Evolutionary conservation across 768 basidiomycete species (phyloP).

Genomic region (Floccularia luteovirens): DNA sequence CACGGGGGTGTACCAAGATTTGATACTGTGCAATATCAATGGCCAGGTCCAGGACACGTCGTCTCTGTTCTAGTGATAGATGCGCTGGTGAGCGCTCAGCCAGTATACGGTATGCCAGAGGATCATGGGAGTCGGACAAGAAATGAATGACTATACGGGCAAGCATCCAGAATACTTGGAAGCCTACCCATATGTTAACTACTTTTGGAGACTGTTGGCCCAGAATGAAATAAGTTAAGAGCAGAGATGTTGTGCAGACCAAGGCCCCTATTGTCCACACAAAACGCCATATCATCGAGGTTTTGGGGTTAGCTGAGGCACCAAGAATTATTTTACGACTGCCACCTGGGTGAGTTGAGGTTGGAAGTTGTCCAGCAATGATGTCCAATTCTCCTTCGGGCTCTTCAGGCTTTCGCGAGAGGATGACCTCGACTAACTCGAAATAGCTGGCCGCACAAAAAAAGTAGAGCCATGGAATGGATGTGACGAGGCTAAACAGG

Average conservation of each 20-base stretch:
- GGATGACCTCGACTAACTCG: conserved; percentile 6
- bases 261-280: conserved; percentile 16
- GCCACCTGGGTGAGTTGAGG: conserved; percentile 10
- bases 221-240: conserved; percentile 14
- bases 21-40: conserved; percentile 9
- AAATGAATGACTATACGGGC: conserved; percentile 13
- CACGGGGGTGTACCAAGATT: conserved; percentile 11
- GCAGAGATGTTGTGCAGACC: conserved; percentile 10
- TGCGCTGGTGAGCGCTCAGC: conserved; percentile 4
- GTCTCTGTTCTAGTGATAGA: conserved; percentile 7
- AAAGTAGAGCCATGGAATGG: conserved; percentile 15
- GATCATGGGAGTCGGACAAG: conserved; percentile 8
- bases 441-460: conserved; percentile 7
- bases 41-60: conserved; percentile 11
- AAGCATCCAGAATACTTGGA: conserved; percentile 16
- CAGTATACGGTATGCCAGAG: conserved; percentile 5
- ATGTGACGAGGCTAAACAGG: conserved; percentile 6
- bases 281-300: conserved; percentile 9
- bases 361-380: conserved; percentile 14
- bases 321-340: conserved; percentile 15
- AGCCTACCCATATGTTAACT: conserved; percentile 13
- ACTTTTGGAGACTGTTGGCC: conserved; percentile 6
- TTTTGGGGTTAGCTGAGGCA: conserved; percentile 9
- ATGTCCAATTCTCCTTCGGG: conserved; percentile 10
- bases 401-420: conserved; percentile 2